Evolutionary conservation across 768 basidiomycete genomes (phyloP).

Genomic region (Podaxis rugospora): DNA sequence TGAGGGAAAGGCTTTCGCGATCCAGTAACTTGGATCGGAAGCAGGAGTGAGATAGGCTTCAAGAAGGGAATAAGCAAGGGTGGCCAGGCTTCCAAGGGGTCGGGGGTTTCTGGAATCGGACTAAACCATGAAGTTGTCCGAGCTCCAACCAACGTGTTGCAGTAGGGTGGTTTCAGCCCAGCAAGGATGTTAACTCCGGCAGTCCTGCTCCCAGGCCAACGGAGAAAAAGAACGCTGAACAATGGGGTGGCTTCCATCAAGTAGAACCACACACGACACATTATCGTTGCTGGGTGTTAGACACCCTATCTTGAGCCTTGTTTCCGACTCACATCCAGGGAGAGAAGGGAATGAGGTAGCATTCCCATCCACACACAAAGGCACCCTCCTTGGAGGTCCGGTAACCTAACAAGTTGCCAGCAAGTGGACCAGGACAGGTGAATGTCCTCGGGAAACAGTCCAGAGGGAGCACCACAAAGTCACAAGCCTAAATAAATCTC

Average conservation of each 20-base stretch:
- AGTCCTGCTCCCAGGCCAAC: not conserved
- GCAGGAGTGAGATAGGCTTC: not conserved
- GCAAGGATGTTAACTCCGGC: not conserved
- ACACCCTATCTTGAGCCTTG: not conserved
- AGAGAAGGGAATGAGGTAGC: not conserved
- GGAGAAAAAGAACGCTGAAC: not conserved
- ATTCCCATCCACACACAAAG: not conserved
- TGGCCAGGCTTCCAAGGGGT: not conserved
- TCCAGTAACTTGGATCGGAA: not conserved
- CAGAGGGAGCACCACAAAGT: not conserved
- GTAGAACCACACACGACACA: not conserved
- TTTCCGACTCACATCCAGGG: conserved; percentile 1
- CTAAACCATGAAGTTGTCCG: not conserved
- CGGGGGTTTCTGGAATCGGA: not conserved
- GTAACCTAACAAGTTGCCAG: not conserved
- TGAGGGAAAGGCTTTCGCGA: not conserved
- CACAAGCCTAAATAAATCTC: not conserved
- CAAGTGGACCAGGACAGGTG: not conserved
- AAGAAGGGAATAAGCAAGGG: not conserved
- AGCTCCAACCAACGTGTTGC: not conserved
- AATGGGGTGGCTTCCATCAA: not conserved
- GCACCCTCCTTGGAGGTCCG: not conserved
- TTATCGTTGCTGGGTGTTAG: not conserved
- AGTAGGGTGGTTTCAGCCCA: not conserved
- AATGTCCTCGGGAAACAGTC: not conserved